Conservation (phyloP, 768 basidiomycete genomes). For the Lactarius quietus region DNA sequence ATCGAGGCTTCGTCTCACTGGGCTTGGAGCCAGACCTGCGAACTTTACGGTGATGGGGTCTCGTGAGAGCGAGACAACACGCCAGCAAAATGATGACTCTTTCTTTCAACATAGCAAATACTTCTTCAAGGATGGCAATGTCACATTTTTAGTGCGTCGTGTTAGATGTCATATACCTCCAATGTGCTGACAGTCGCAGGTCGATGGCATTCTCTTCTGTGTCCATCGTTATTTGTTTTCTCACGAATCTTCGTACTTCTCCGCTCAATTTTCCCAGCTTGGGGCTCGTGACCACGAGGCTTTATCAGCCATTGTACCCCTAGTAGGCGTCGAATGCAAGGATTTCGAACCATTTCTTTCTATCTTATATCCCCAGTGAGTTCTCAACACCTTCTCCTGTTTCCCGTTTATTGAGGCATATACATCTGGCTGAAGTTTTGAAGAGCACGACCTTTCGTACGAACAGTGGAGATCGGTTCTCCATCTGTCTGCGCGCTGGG, state of each 20-base stretch:
- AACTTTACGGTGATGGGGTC: not conserved
- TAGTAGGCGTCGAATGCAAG: not conserved
- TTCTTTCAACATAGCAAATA: slow-evolving; percentile 1
- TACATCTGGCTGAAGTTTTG: slow-evolving; percentile 3
- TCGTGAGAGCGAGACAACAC: not conserved
- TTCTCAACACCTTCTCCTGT: not conserved
- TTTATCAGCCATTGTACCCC: not conserved
- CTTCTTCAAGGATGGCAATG: slow-evolving; percentile 9
- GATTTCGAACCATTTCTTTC: slow-evolving; percentile 16
- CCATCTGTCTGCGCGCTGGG: slow-evolving; percentile 32
- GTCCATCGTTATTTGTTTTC: slow-evolving; percentile 20
- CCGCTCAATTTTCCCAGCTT: slow-evolving; percentile 8
- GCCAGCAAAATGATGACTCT: not conserved
- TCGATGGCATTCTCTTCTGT: slow-evolving; percentile 12
- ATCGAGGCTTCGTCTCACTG: not conserved
- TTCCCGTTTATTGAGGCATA: not conserved
- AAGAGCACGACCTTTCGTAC: slow-evolving; percentile 8
- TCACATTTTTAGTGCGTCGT: slow-evolving; percentile 13
- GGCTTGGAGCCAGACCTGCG: not conserved
- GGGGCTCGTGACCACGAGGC: slow-evolving; percentile 4
- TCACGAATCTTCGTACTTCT: slow-evolving; percentile 18
- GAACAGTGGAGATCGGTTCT: slow-evolving; percentile 31
- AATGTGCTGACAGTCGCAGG: not conserved
- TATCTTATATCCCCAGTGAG: slow-evolving; percentile 14
- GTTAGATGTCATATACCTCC: not conserved